Evolutionary conservation across 805 yeast species (phyloP).

Genomic region (Metschnikowia picachoensis): DNA sequence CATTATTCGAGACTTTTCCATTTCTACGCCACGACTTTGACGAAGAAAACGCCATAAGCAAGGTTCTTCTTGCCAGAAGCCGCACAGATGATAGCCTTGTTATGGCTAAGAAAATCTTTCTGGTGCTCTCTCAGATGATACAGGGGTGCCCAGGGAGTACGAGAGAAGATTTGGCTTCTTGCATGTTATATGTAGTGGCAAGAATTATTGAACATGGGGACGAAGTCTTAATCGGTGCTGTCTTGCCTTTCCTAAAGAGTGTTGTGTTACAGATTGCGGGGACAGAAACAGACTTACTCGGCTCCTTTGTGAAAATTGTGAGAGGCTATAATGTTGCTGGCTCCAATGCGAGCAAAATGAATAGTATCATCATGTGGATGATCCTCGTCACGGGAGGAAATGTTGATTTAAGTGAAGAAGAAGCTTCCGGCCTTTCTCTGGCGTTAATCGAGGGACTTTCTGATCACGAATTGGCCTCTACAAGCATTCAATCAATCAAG

Average conservation of each 20-base stretch:
- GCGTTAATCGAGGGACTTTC: slow-evolving; percentile 25
- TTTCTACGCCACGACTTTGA: slow-evolving; percentile 48
- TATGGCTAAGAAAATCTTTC: slow-evolving; percentile 47
- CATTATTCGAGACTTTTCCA: slow-evolving; percentile 58
- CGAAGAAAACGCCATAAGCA: slow-evolving; percentile 22
- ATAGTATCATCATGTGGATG: slow-evolving; percentile 32
- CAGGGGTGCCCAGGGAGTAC: slow-evolving; percentile 59
- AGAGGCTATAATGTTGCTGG: background rate
- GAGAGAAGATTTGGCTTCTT: slow-evolving; percentile 65
- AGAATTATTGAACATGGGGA: slow-evolving; percentile 46
- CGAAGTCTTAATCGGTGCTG: slow-evolving; percentile 42
- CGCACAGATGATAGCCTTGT: slow-evolving; percentile 36
- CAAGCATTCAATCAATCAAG: slow-evolving; percentile 54
- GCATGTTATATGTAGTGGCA: slow-evolving; percentile 61
- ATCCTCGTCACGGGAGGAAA: slow-evolving; percentile 35
- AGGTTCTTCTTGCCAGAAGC: slow-evolving; percentile 25
- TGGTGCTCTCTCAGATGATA: slow-evolving; percentile 58
- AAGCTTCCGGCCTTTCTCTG: slow-evolving; percentile 20
- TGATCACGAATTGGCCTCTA: slow-evolving; percentile 21
- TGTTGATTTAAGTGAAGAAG: slow-evolving; percentile 23
- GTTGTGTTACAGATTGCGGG: slow-evolving; percentile 23
- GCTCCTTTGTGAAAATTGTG: slow-evolving; percentile 21
- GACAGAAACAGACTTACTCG: slow-evolving; percentile 20
- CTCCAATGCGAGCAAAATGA: slow-evolving; percentile 14
- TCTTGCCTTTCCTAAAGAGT: slow-evolving; percentile 42